Evolutionary conservation across 2,329 filamentous ascomycete species (phyloP).

Genomic region (Xylariaceae sp.): DNA sequence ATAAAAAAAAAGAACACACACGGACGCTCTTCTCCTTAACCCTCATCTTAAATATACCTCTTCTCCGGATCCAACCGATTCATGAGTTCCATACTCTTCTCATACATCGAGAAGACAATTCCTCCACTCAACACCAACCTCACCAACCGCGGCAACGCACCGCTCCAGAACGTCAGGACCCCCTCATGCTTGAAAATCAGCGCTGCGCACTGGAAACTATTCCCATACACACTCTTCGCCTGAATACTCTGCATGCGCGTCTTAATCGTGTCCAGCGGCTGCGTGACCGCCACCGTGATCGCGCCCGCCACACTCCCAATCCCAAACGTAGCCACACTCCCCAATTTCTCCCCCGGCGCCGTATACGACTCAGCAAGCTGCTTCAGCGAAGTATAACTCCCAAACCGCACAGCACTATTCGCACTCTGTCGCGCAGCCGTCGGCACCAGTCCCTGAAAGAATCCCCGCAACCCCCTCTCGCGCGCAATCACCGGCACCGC

Average conservation of each 20-base stretch:
- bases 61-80: constrained; percentile 73
- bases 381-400: constrained; percentile 82
- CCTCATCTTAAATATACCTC: constrained; percentile 57
- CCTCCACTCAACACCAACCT: constrained; percentile 86
- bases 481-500: constrained; percentile 80
- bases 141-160: constrained; percentile 78
- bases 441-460: constrained; percentile 95
- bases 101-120: constrained; percentile 97
- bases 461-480: constrained; percentile 82
- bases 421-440: constrained; percentile 92
- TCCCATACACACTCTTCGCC: constrained; percentile 73
- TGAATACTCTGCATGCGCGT: constrained; percentile 97
- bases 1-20: constrained; percentile 34
- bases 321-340: constrained; percentile 78
- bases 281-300: constrained; percentile 78
- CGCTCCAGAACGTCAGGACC: constrained; percentile 86
- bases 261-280: constrained; percentile 87
- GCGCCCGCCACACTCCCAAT: constrained; percentile 84
- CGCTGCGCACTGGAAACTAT: constrained; percentile 75
- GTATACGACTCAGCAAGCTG: constrained; percentile 90
- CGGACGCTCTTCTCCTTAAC: constrained; percentile 49
- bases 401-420: constrained; percentile 88
- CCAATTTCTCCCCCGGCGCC: constrained; percentile 90
- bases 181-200: constrained; percentile 88
- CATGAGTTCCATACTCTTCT: constrained; percentile 91